These are phyloP conservation scores for Monilinia fructicola DNA, from an alignment of 2,329 filamentous ascomycete genomes.

Conservation along the genomic window DNA sequence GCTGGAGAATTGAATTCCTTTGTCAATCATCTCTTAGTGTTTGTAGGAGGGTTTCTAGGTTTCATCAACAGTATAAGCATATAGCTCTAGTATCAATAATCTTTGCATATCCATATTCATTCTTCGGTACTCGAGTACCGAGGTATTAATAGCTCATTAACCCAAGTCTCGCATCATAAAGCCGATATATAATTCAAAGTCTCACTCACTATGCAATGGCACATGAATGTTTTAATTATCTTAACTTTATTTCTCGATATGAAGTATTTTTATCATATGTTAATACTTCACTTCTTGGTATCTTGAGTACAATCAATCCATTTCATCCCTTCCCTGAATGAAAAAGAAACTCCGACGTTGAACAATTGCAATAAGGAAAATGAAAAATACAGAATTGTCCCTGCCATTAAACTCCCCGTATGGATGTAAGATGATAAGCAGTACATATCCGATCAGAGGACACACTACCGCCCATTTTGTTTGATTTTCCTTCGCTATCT, in stretches of 20 bases:
- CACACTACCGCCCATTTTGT: neutral
- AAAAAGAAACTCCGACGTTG: conserved; percentile 3
- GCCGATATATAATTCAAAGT: neutral
- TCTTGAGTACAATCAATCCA: conserved; percentile 17
- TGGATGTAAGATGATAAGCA: conserved; percentile 18
- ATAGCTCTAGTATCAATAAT: too few species aligned
- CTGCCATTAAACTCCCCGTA: conserved; percentile 24
- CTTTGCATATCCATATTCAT: too few species aligned
- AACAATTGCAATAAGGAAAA: conserved; percentile 12
- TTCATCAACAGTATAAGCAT: too few species aligned
- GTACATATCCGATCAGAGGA: conserved; percentile 14
- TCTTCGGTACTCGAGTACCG: too few species aligned
- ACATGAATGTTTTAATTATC: neutral
- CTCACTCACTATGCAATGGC: neutral
- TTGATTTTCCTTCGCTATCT: conserved; percentile 8
- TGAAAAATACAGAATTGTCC: conserved; percentile 14
- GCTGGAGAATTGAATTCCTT: too few species aligned
- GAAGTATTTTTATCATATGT: conserved; percentile 19
- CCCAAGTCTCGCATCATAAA: neutral
- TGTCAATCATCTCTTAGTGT: too few species aligned
- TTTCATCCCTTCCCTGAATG: conserved; percentile 1
- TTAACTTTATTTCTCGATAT: conserved; percentile 13
- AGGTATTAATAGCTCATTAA: neutral
- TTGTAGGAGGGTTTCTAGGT: too few species aligned
- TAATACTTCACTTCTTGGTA: conserved; percentile 22